A percentile compares a stretch with the other conserved stretches of the same genome.
These are phyloP conservation scores for Ophiostoma fasciatum DNA, from an alignment of 2,329 filamentous ascomycete species.

Conservation along the genomic window DNA sequence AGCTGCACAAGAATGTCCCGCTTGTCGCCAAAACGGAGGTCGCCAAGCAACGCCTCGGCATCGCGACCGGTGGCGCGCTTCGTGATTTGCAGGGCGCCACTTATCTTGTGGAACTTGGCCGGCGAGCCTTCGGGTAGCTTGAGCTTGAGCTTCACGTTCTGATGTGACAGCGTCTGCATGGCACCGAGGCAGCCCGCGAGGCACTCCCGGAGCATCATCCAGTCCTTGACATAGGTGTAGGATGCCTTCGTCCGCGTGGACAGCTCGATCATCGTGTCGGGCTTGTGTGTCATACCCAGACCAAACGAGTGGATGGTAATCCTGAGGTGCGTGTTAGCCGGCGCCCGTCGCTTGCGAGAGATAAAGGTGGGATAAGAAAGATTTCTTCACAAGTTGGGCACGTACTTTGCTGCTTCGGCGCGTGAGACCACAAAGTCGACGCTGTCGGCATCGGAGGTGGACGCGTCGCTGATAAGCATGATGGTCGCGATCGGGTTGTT, in stretches of 20 bases:
- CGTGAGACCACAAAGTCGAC: slow-evolving; percentile 96
- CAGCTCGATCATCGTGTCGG: slow-evolving; percentile 95
- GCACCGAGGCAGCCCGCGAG: slow-evolving; percentile 84
- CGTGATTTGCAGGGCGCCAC: slow-evolving; percentile 86
- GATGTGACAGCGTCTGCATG: slow-evolving; percentile 89
- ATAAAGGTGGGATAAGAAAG: too few relatives aligned
- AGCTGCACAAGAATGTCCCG: slow-evolving; percentile 85
- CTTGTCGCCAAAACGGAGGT: slow-evolving; percentile 92
- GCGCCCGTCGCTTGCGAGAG: too few relatives aligned
- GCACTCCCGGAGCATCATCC: slow-evolving; percentile 99
- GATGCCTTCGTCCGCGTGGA: slow-evolving; percentile 92
- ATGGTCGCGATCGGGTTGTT: slow-evolving; percentile 93
- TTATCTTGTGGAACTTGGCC: slow-evolving; percentile 97
- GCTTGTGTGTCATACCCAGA: slow-evolving; percentile 91
- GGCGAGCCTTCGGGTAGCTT: slow-evolving; percentile 90
- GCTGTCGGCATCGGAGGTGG: slow-evolving; percentile 83
- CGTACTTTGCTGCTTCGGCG: slow-evolving; percentile 90
- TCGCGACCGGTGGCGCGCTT: slow-evolving; percentile 91
- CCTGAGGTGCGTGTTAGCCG: slow-evolving; percentile 29
- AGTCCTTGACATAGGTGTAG: slow-evolving; percentile 97
- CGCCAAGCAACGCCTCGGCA: slow-evolving; percentile 81
- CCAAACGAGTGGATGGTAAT: slow-evolving; percentile 96
- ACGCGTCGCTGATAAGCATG: slow-evolving; percentile 92
- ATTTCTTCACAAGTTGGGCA: background rate
- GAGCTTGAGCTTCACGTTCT: slow-evolving; percentile 92